Base-by-base conservation (phyloP, 2,329 filamentous ascomycete species). In the Colletotrichum sidae region DNA sequence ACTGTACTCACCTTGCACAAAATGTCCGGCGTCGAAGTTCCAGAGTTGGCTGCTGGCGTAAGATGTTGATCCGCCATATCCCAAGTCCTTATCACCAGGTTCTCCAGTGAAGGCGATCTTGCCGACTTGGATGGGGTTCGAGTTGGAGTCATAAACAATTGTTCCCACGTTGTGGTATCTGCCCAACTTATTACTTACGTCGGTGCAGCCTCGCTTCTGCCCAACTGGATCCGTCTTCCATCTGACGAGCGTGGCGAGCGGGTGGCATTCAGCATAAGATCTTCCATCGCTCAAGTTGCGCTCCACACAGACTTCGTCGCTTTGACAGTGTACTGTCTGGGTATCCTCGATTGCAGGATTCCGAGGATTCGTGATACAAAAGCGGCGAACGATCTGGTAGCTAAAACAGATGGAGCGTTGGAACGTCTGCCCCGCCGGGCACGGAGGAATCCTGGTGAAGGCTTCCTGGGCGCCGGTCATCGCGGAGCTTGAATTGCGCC, bases 371-470 rank as follows among this genome's bases (percentile, higher is more conserved):
- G 3, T 9, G 12, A n/a, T 46, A 46, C 44, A 46, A 12, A 3
- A 46, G 44, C 44, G 44, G 6, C 2, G 2, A 3, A 46, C 44
- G 12, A 12, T 46, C 3, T 46, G 2, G 44, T 11, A 4, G 44
- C 4, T 46, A 12, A 8, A 46, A 46, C 44, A 46, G 12, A 46
- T 46, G 8, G 44, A 46, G 44, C 44, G 44, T 3, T 46, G 3
- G 15, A 46, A 46, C 15, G 44, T 46, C 44, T 46, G 44, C 44
- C 44, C 44, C 25, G 44, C 12, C 17, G 44, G 44, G 44, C 44
- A 46, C 5, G 44, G 44, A 25, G 44, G 44, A 17, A 17, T 17
- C 2, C 2, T 46, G 44, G 12, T 3, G 44, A 2, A 1, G 44
- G 12, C 5, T 3, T 12, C 44, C 8, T 17, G 12, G 17, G 44